phyloP scores from a whole-genome alignment of 116 monocot species.

The Dioscorea cayenensis region DNA sequence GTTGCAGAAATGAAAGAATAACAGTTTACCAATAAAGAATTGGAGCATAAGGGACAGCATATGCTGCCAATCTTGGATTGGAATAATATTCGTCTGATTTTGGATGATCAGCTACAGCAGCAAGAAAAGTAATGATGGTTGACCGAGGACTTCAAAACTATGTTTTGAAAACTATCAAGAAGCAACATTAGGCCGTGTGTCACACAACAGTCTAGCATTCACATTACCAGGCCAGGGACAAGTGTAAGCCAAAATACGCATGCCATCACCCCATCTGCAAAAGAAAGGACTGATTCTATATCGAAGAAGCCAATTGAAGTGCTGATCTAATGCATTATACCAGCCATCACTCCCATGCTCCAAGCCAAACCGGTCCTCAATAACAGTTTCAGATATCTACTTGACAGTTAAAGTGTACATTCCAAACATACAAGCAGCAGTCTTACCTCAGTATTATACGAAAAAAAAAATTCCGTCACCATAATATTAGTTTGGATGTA shows the following conservation, averaged over 20 bases:
- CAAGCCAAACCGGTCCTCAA: slow-evolving; percentile 92
- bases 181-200: not conserved
- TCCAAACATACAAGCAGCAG: too few relatives aligned
- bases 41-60: slow-evolving; percentile 95
- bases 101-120: slow-evolving; percentile 84
- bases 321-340: slow-evolving; percentile 73
- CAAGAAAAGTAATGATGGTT: slow-evolving; percentile 2
- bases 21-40: slow-evolving; percentile 64
- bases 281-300: slow-evolving; percentile 96
- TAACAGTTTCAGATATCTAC: slow-evolving; percentile 98
- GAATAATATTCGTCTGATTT: slow-evolving; percentile 91
- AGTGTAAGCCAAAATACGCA: slow-evolving; percentile 92
- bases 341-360: slow-evolving; percentile 84
- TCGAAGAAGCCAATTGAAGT: slow-evolving; percentile 96
- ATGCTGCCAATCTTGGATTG: slow-evolving; percentile 90
- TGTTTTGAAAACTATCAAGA: slow-evolving; percentile 6
- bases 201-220: not conserved
- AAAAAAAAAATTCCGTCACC: too few relatives aligned
- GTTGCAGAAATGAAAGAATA: not conserved
- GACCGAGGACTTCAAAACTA: not conserved
- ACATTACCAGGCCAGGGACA: slow-evolving; percentile 95
- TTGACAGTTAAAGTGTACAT: slow-evolving; percentile 26
- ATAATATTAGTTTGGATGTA: too few relatives aligned
- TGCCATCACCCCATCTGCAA: slow-evolving; percentile 97
- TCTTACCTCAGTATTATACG: too few relatives aligned